phyloP scores from a whole-genome alignment of 2,329 filamentous ascomycete genomes.

The Alternaria sp. region DNA sequence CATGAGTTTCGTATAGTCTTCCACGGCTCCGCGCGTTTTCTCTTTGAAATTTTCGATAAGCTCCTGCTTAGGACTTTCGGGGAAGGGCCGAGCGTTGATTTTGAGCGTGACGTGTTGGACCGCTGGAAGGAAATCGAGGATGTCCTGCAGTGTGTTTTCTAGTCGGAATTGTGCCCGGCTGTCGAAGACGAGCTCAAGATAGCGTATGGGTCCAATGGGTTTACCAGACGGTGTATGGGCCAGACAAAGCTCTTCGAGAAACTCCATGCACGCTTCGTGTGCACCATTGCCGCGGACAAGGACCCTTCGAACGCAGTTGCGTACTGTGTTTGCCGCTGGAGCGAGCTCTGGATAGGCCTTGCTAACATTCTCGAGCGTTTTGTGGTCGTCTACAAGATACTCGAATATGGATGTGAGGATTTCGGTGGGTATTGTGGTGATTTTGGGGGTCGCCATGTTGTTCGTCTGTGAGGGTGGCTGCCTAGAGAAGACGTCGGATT shows the following conservation, averaged over 20 bases:
- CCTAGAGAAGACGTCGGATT: neutral
- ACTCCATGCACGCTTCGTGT: neutral
- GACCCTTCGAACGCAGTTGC: neutral
- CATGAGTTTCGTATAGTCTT: neutral
- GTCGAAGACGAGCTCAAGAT: neutral
- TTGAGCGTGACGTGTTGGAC: neutral
- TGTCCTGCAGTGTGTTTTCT: neutral
- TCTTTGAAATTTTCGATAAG: neutral
- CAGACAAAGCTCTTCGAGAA: neutral
- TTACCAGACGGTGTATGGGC: neutral
- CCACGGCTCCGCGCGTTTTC: neutral
- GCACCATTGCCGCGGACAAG: neutral
- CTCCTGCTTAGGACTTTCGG: neutral
- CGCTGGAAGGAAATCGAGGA: neutral
- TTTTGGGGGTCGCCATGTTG: neutral
- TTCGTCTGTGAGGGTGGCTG: neutral
- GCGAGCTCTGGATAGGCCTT: neutral
- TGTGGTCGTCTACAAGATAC: neutral
- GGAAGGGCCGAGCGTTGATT: neutral
- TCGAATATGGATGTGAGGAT: neutral
- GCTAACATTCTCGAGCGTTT: neutral
- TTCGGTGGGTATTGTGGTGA: neutral
- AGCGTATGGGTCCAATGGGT: neutral
- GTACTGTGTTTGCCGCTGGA: neutral
- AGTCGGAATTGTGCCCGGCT: neutral